These are phyloP conservation scores for Tulasnella sp. DNA, from an alignment of 768 basidiomycete species.

Conservation along the genomic window DNA sequence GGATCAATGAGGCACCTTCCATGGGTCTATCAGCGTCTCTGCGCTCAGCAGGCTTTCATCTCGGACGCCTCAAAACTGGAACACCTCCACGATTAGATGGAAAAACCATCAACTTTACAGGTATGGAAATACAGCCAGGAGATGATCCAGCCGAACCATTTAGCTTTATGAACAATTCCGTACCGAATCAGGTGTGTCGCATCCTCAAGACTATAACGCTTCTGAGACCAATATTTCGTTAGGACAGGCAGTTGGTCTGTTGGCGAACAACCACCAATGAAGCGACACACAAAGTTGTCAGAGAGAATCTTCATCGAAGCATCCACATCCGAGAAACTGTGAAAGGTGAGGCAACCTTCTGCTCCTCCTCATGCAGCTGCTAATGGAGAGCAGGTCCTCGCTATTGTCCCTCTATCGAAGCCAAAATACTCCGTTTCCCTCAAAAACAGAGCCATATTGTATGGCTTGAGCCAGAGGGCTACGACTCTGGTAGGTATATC, in stretches of 20 bases:
- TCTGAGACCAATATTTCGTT: slow-evolving; percentile 18
- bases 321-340: slow-evolving; percentile 82
- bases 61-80: slow-evolving; percentile 67
- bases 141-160: slow-evolving; percentile 58
- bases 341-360: slow-evolving; percentile 40
- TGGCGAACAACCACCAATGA: slow-evolving; percentile 61
- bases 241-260: slow-evolving; percentile 65
- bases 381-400: slow-evolving; percentile 47
- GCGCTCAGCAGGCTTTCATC: slow-evolving; percentile 57
- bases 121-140: slow-evolving; percentile 50
- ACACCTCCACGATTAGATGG: slow-evolving; percentile 72
- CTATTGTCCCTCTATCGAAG: slow-evolving; percentile 84
- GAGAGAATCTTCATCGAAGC: slow-evolving; percentile 60
- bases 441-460: slow-evolving; percentile 57
- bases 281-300: slow-evolving; percentile 60
- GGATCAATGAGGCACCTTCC: slow-evolving; percentile 55
- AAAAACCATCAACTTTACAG: slow-evolving; percentile 54
- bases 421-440: slow-evolving; percentile 70
- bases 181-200: too few species aligned
- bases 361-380: background rate
- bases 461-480: slow-evolving; percentile 89
- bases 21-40: slow-evolving; percentile 66
- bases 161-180: slow-evolving; percentile 57
- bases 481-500: slow-evolving; percentile 54
- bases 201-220: too few species aligned